Evolutionary conservation across 129 eudicot species (phyloP).

Genomic region (Saposhnikovia divaricata): DNA sequence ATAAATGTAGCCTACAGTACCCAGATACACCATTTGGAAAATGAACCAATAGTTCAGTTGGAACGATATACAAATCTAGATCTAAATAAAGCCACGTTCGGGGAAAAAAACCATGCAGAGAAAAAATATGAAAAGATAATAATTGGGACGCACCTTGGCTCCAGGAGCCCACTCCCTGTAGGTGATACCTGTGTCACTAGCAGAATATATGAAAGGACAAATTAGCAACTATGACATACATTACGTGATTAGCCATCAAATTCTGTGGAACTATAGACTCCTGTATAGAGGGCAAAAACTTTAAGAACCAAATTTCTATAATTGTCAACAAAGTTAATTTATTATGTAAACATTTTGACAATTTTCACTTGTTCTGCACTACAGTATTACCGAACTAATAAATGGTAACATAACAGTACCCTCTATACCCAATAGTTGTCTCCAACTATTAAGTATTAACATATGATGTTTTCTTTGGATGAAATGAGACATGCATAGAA

Average conservation of each 20-base stretch:
- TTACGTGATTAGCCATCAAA: constrained; percentile 1
- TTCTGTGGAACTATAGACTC: background rate
- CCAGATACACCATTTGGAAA: background rate
- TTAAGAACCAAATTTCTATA: background rate
- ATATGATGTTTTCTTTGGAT: background rate
- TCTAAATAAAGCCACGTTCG: background rate
- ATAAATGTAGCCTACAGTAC: background rate
- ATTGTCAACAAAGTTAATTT: background rate
- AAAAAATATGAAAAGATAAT: background rate
- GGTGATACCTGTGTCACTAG: constrained; percentile 83
- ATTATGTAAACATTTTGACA: background rate
- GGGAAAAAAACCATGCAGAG: background rate
- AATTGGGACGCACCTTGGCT: constrained; percentile 74
- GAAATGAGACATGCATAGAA: background rate
- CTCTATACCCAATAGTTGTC: background rate
- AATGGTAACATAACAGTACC: background rate
- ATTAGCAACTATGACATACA: constrained; percentile 9
- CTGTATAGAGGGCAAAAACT: background rate
- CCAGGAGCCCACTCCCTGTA: constrained; percentile 99
- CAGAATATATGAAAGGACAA: constrained; percentile 16
- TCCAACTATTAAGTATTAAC: constrained; percentile 5
- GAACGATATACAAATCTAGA: background rate
- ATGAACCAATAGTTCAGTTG: background rate
- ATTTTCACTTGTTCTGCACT: background rate
- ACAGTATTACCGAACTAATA: background rate